Percentiles rank a stretch among this genome's conserved stretches.
These are phyloP conservation scores for Coriaria nepalensis DNA, from an alignment of 306 rosid genomes.

Conservation along the genomic window DNA sequence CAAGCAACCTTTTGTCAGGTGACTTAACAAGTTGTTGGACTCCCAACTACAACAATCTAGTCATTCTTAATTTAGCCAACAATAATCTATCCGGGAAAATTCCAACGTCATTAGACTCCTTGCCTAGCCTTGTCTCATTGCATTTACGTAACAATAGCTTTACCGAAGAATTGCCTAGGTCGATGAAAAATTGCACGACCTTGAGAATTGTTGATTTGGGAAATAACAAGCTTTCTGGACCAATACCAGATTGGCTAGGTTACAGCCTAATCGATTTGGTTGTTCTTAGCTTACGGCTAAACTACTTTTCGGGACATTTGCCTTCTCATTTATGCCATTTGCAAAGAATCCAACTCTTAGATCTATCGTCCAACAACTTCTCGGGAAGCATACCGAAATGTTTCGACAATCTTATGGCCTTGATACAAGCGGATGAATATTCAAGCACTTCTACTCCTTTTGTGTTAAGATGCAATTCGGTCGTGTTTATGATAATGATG, in stretches of 20 bases:
- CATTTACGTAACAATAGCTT: neutral
- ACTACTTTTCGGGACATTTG: conserved; percentile 7
- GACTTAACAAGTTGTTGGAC: conserved; percentile 1
- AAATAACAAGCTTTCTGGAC: conserved; percentile 6
- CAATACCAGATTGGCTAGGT: conserved; percentile 24
- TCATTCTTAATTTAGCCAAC: neutral
- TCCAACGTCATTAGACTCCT: conserved; percentile 16
- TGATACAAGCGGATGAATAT: neutral
- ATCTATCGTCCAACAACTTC: conserved; percentile 10
- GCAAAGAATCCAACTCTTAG: conserved; percentile 1
- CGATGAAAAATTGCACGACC: neutral
- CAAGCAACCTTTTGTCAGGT: neutral
- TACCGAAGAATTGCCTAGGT: conserved; percentile 3
- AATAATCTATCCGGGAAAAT: conserved; percentile 12
- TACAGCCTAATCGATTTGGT: neutral
- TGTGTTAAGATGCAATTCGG: too few relatives aligned
- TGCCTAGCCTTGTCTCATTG: neutral
- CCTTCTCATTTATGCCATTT: conserved; percentile 13
- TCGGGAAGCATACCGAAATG: conserved; percentile 18
- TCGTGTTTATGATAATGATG: neutral
- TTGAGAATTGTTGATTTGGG: neutral
- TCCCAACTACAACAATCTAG: neutral
- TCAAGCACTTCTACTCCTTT: too few relatives aligned
- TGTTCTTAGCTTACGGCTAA: neutral
- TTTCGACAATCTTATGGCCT: neutral